Conservation (phyloP, 1,284 basidiomycete species). For the Tetrapyrgos nigripes region DNA sequence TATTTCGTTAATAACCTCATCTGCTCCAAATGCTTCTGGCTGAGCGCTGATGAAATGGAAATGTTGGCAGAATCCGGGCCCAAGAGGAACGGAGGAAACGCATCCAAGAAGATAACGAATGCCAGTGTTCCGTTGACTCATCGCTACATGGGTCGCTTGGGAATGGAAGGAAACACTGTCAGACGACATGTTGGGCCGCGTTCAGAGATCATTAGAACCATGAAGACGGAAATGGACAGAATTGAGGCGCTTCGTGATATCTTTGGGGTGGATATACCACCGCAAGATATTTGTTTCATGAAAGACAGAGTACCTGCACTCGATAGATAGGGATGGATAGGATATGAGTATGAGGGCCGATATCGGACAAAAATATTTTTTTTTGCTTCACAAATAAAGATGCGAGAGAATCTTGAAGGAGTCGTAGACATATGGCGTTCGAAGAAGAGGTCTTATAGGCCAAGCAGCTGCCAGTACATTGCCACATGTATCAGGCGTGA, state of each 20-base stretch:
- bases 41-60: slow-evolving; percentile 30
- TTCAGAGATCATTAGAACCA: slow-evolving; percentile 28
- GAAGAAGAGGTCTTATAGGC: no score
- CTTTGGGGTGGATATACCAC: slow-evolving; percentile 35
- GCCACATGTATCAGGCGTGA: no score
- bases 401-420: no score
- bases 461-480: no score
- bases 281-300: slow-evolving; percentile 31
- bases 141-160: slow-evolving; percentile 32
- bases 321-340: no score
- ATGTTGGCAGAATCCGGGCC: slow-evolving; percentile 3
- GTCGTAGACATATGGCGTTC: no score
- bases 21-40: slow-evolving; percentile 32
- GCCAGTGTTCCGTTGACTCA: background rate
- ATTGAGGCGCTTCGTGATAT: slow-evolving; percentile 35
- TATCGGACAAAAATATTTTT: no score
- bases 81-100: no score
- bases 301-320: slow-evolving; percentile 19
- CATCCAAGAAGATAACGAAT: background rate
- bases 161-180: slow-evolving; percentile 34
- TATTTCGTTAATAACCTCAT: slow-evolving; percentile 40
- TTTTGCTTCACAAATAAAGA: no score
- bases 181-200: slow-evolving; percentile 30
- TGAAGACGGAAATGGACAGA: slow-evolving; percentile 39
- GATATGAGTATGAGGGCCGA: no score